Evolutionary conservation across 1,284 basidiomycete species (phyloP).

Genomic region (Pyrrhoderma noxium): DNA sequence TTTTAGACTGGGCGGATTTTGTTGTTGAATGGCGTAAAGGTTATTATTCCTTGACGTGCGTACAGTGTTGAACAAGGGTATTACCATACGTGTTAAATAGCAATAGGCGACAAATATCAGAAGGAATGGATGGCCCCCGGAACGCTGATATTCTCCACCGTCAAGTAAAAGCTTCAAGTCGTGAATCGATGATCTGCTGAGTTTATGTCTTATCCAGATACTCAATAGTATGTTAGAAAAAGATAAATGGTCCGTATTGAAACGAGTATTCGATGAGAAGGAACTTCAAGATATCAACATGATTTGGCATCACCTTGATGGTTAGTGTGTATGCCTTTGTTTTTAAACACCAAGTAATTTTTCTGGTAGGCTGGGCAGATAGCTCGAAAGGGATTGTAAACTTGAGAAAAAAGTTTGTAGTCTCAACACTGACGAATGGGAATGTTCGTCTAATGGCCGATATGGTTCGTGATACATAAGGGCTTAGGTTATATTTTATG

Average conservation of each 20-base stretch:
- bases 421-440: conserved; percentile 55
- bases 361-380: conserved; percentile 53
- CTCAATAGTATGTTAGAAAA: conserved; percentile 46
- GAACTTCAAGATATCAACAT: conserved; percentile 38
- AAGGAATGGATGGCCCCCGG: conserved; percentile 38
- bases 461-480: conserved; percentile 35
- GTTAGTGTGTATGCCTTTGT: conserved; percentile 25
- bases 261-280: conserved; percentile 34
- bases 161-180: too few relatives aligned
- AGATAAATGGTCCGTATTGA: conserved; percentile 41
- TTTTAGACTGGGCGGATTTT: conserved; percentile 40
- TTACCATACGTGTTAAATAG: neutral
- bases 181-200: too few relatives aligned
- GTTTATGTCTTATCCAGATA: conserved; percentile 35
- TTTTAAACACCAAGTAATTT: neutral
- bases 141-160: conserved; percentile 53
- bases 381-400: conserved; percentile 38
- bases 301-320: conserved; percentile 50
- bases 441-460: conserved; percentile 53
- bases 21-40: conserved; percentile 49
- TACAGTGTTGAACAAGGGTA: conserved; percentile 9
- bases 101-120: conserved; percentile 32
- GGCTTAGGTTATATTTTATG: neutral
- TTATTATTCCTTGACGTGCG: conserved; percentile 43
- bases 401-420: conserved; percentile 44